Evolutionary conservation across 2,329 filamentous ascomycete genomes (phyloP).

Genomic region (Torrubiella hemipterigena): DNA sequence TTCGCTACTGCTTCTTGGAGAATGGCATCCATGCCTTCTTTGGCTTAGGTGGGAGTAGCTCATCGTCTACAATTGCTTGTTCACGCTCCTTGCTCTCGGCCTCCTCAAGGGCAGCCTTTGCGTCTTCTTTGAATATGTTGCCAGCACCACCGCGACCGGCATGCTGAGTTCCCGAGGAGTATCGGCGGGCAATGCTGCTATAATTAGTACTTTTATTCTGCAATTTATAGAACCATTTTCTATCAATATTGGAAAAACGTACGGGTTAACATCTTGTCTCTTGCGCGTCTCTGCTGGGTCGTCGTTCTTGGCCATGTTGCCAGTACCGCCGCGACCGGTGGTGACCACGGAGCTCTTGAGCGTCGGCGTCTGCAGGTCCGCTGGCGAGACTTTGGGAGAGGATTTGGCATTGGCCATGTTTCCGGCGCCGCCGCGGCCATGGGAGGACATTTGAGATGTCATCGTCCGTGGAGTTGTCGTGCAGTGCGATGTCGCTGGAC

Average conservation of each 20-base stretch:
- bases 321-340: slow-evolving; percentile 76
- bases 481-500: not conserved
- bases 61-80: slow-evolving; percentile 17
- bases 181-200: slow-evolving; percentile 39
- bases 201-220: slow-evolving; percentile 7
- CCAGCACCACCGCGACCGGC: slow-evolving; percentile 65
- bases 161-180: slow-evolving; percentile 48
- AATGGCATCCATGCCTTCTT: slow-evolving; percentile 35
- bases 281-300: slow-evolving; percentile 63
- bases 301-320: slow-evolving; percentile 71
- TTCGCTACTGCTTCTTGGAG: slow-evolving; percentile 33
- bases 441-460: slow-evolving; percentile 38
- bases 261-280: slow-evolving; percentile 73
- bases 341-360: slow-evolving; percentile 79
- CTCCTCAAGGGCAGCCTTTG: slow-evolving; percentile 25
- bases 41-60: slow-evolving; percentile 11
- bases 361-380: slow-evolving; percentile 68
- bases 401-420: slow-evolving; percentile 51
- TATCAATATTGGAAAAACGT: slow-evolving; percentile 18
- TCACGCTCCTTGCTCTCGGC: slow-evolving; percentile 19
- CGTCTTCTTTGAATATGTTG: slow-evolving; percentile 48
- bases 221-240: slow-evolving; percentile 9
- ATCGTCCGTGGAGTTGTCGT: slow-evolving; percentile 17
- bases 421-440: slow-evolving; percentile 69
- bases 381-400: slow-evolving; percentile 38